Percentiles rank a stretch among this genome's conserved stretches.
phyloP scores from a whole-genome alignment of 164 flowering plant species.

The Vitis rotundifolia region DNA sequence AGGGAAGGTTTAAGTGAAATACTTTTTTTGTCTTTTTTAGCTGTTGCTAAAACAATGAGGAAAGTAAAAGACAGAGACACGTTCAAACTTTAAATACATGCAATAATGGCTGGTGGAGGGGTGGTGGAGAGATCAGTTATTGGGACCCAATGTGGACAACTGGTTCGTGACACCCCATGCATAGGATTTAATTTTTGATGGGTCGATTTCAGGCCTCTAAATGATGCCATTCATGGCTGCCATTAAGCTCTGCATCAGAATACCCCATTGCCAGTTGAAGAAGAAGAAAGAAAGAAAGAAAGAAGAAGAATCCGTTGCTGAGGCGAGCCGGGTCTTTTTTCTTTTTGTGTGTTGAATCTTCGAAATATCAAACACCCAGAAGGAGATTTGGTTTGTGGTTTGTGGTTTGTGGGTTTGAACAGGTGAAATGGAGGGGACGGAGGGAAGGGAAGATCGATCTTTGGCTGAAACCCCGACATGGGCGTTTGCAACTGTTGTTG shows the following conservation, averaged over 20 bases:
- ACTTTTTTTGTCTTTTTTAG: too few relatives aligned
- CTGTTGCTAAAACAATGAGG: too few relatives aligned
- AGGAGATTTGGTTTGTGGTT: neutral
- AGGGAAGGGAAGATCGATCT: conserved; percentile 40
- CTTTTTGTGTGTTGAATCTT: neutral
- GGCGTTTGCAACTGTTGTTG: conserved; percentile 80
- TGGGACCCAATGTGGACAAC: conserved; percentile 7
- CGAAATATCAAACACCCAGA: neutral
- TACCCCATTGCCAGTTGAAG: neutral
- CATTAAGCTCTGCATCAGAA: neutral
- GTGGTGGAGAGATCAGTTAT: neutral
- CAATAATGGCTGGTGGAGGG: neutral
- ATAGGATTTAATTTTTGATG: neutral
- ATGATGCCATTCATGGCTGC: neutral
- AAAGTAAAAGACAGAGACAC: conserved; percentile 11
- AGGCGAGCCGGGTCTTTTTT: neutral
- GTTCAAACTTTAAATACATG: neutral
- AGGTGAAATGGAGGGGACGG: conserved; percentile 2
- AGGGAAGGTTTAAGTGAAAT: too few relatives aligned
- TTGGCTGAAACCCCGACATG: conserved; percentile 75
- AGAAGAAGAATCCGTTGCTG: neutral
- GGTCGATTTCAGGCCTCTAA: neutral
- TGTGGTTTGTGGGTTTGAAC: neutral
- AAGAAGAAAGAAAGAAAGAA: neutral
- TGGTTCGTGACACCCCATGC: conserved; percentile 8